A percentile compares a stretch with the other conserved stretches of the same genome.
phyloP scores from a whole-genome alignment of 345 rosid species.

The Citrus mangshanensis region DNA sequence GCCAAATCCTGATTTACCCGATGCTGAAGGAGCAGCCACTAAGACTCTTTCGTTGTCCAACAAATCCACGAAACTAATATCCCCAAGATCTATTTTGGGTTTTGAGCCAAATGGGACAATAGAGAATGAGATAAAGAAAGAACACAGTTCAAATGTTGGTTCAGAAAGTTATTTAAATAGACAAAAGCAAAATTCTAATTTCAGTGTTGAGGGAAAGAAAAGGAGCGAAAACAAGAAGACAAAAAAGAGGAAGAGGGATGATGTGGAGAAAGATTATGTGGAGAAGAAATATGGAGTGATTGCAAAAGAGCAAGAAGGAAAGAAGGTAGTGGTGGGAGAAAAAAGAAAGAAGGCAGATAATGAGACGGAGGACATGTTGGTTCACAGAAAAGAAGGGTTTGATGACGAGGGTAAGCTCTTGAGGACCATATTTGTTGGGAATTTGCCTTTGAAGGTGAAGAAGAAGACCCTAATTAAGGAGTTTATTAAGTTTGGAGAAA shows the following conservation, averaged over 20 bases:
- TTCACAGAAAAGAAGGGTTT: conserved; percentile 48
- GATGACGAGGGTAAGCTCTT: conserved; percentile 86
- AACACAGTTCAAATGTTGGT: background rate
- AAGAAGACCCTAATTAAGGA: conserved; percentile 71
- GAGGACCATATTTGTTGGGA: conserved; percentile 95
- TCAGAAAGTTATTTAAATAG: conserved; percentile 1
- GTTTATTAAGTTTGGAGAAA: conserved; percentile 73
- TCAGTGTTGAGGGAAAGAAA: background rate
- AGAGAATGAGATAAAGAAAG: background rate
- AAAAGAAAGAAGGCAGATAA: conserved; percentile 79
- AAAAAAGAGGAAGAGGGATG: conserved; percentile 93
- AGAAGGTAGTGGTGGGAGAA: conserved; percentile 49
- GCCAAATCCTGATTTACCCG: background rate
- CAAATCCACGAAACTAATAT: conserved; percentile 24
- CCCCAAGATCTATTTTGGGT: conserved; percentile 16
- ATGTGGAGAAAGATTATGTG: conserved; percentile 79
- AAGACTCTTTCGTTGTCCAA: conserved; percentile 18
- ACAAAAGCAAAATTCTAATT: conserved; percentile 1
- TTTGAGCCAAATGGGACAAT: background rate
- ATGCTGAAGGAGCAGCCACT: background rate
- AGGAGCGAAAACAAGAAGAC: conserved; percentile 31
- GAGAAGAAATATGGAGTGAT: conserved; percentile 56
- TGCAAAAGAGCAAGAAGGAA: conserved; percentile 15
- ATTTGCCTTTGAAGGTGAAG: conserved; percentile 78
- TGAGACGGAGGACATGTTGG: conserved; percentile 40